Evolutionary conservation across 2,329 filamentous ascomycete species (phyloP).

Genomic region (Cytospora mali): DNA sequence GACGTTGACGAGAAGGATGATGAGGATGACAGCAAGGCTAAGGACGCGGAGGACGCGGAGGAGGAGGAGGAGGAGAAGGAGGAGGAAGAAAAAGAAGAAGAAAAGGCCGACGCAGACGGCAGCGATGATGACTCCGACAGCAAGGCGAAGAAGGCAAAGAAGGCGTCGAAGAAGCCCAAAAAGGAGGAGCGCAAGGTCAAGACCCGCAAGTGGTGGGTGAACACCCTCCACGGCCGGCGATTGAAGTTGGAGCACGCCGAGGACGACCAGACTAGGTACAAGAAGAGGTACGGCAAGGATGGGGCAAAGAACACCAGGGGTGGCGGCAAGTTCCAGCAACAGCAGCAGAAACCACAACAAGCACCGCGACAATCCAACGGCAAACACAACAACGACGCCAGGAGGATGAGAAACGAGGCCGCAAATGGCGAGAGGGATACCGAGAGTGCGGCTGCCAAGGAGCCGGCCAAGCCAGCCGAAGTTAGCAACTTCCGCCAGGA

Average conservation of each 20-base stretch:
- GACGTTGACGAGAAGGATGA: slow-evolving; percentile 49
- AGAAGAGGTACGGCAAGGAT: slow-evolving; percentile 88
- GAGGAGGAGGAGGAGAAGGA: slow-evolving; percentile 38
- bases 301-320: slow-evolving; percentile 46
- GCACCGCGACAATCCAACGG: neutral
- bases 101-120: slow-evolving; percentile 31
- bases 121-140: slow-evolving; percentile 32
- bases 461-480: slow-evolving; percentile 31
- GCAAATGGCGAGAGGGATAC: slow-evolving; percentile 55
- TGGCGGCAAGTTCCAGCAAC: slow-evolving; percentile 10
- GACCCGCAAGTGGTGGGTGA: slow-evolving; percentile 79
- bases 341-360: slow-evolving; percentile 2
- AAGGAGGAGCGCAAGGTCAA: slow-evolving; percentile 58
- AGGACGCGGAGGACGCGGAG: slow-evolving; percentile 39
- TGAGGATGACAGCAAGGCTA: slow-evolving; percentile 45
- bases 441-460: slow-evolving; percentile 34
- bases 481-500: slow-evolving; percentile 48
- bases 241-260: slow-evolving; percentile 93
- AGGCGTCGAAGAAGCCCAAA: slow-evolving; percentile 33
- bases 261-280: slow-evolving; percentile 84
- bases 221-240: slow-evolving; percentile 75
- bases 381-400: slow-evolving; percentile 91
- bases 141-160: slow-evolving; percentile 12
- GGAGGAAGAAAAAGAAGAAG: slow-evolving; percentile 38
- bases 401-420: slow-evolving; percentile 88